Base-by-base conservation (phyloP, 2,329 filamentous ascomycete species). In the Arthrobotrys megalospora region DNA sequence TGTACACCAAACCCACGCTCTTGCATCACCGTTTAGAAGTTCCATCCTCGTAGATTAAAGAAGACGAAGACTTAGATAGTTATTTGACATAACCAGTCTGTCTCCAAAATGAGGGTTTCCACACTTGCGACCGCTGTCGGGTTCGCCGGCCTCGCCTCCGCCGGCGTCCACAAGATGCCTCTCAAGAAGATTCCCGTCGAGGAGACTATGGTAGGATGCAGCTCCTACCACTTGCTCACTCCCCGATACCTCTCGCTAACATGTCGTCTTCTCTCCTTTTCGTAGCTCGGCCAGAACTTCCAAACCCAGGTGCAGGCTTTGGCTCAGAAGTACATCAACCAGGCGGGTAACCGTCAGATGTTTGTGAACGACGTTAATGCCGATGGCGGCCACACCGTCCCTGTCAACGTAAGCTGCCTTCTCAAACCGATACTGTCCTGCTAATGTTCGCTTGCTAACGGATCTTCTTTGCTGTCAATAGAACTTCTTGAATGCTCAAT, bases 401-500 rank as follows among this genome's bases (percentile, higher is more conserved):
- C 95, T 75, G 91, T 99, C 82, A 93, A 90, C 86, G 81, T 82
- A 80, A 79, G 73, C 72, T 12, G 55, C n/a, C 38, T 19, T 38
- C 34, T 41, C 6, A 19, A n/a, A 2, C 10, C 21, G 16, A 68
- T 6, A n/a, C n/a, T 14, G 47, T 19, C 8, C 21, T 21, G 14
- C 6, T 28, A 36, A 16, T 7, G 34, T 21, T 16, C n/a, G 6
- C 52, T 66, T 47, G 47, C 48, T 47, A 75, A 63, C 21, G 24
- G 7, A 50, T 19, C 60, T 79, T 72, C 79, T 47, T 28, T 34
- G 62, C 48, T 47, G 62, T 47, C 14, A 28, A 53, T 48, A 82
- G 81, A 99, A 99, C 90, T 99, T 97, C 87, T 87, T 98, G 88
- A 99, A 99, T 84, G 96, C 96, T 76, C 96, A 99, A 87, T 99